Evolutionary conservation across 2,329 filamentous ascomycete species (phyloP), one percentile per base, ranked within the genome.

Genomic region (Pestalotiopsis sp.): DNA sequence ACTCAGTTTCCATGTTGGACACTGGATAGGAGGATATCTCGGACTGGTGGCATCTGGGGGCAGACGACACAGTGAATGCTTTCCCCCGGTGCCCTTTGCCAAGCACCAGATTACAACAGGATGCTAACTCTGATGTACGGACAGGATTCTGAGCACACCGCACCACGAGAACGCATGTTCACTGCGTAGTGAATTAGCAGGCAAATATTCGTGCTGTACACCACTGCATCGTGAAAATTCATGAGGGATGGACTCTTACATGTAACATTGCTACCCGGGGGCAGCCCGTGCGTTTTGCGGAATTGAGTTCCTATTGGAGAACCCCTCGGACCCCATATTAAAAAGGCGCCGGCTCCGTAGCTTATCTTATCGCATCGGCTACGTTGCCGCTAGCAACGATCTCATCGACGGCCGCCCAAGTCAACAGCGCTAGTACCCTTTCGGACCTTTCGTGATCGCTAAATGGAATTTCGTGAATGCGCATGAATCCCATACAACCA

Each of bases 361-460:
- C 38, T 64, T 64, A 64, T 64, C 61, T 62, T 64, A 64, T 64
- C 61, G 39, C 61, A 52, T 25, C 20, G 61, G 49, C 36, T 36
- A 25, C 17, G 64, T 65, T 65, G 64, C 64, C 31, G 64, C 25
- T 65, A 45, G 52, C 64, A 65, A 65, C 64, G 45, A 52, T 52
- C 45, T 52, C 45, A 52, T 52, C 20, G 23, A 23, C 17, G 45
- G 39, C n/a, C 14, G 23, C 13, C 49, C 41, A 39, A 65, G 64
- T 65, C 64, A 65, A 65, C n/a, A 65, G 64, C 64, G 64, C 64
- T 65, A 65, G 64, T 58, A 45, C 49, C 13, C 12, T 36, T 65
- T 20, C 17, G 27, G 64, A 41, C 14, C 64, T 20, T 64, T 25
- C 39, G 13, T 59, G 57, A 27, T 27, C 27, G 7, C 20, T 20